phyloP scores from a whole-genome alignment of 345 rosid genomes.

The Trapa bicornis region DNA sequence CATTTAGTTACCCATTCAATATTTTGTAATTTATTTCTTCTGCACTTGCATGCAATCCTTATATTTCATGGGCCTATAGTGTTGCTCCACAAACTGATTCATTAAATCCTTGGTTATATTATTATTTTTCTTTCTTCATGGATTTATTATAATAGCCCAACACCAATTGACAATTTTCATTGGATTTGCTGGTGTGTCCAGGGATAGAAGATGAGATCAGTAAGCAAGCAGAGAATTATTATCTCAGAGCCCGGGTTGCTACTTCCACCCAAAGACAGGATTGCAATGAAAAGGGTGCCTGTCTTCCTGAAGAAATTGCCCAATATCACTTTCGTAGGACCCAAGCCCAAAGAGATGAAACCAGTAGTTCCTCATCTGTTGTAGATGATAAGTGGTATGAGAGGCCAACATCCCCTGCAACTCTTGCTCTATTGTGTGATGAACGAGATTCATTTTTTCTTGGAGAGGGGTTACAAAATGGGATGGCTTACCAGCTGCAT shows the following conservation, averaged over 20 bases:
- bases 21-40: background rate
- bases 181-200: background rate
- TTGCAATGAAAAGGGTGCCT: too few relatives aligned
- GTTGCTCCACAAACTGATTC: background rate
- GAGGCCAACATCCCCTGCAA: constrained; percentile 15
- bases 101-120: background rate
- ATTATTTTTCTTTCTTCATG: background rate
- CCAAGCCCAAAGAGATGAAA: background rate
- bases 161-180: background rate
- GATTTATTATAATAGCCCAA: background rate
- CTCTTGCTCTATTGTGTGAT: constrained; percentile 19
- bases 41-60: background rate
- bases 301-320: background rate
- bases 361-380: constrained; percentile 5
- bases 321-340: background rate
- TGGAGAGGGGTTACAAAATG: constrained; percentile 10
- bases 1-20: background rate
- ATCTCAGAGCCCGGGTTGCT: background rate
- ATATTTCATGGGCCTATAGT: background rate
- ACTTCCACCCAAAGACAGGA: too few relatives aligned
- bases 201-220: background rate
- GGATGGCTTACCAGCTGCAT: constrained; percentile 9
- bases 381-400: constrained; percentile 9
- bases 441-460: constrained; percentile 15
- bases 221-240: background rate